Base-by-base conservation (phyloP, 805 yeast genomes). In the Candida peoriensis region DNA sequence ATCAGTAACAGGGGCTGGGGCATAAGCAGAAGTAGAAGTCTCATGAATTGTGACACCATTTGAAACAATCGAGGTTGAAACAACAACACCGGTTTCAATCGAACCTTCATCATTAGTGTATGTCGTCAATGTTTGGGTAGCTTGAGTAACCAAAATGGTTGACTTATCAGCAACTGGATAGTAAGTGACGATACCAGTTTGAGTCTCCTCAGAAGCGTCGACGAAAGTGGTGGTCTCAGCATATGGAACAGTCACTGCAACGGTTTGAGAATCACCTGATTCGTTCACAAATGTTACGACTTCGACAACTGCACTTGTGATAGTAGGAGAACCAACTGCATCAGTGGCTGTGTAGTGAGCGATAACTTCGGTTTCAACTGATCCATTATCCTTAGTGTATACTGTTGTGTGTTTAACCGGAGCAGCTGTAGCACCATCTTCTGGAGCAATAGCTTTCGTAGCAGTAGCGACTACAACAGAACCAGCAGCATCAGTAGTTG, bases 301-400 rank as follows among this genome's bases (percentile, higher is more conserved):
- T n/a, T n/a, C n/a, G n/a, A n/a, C n/a, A n/a, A 28, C 23, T 8
- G 23, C 39, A 38, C 11, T 20, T 2, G 27, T 23, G 15, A 23
- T 28, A 15, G 32, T 11, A 17, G 36, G 17, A 14, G 21, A 20
- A 12, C 15, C 32, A 22, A 19, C 18, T 20, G 24, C 31, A 11
- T 34, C 34, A 22, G 29, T 22, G 17, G 27, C 37, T n/a, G 35
- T 25, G 11, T 11, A 27, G 13, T 35, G 13, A 18, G 26, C 21
- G 15, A 20, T 16, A 24, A 32, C 25, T 20, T 19, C 21, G n/a
- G 30, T 32, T 12, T 32, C 18, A 13, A 18, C 18, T 8, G 18
- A 20, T 9, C 34, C 34, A 15, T 32, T 25, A 13, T 18, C 17
- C 9, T 19, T 29, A 11, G 34, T 25, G 12, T 19, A 20, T 6